Conservation (phyloP, 2,329 filamentous ascomycete species). For the Aspergillus texensis region DNA sequence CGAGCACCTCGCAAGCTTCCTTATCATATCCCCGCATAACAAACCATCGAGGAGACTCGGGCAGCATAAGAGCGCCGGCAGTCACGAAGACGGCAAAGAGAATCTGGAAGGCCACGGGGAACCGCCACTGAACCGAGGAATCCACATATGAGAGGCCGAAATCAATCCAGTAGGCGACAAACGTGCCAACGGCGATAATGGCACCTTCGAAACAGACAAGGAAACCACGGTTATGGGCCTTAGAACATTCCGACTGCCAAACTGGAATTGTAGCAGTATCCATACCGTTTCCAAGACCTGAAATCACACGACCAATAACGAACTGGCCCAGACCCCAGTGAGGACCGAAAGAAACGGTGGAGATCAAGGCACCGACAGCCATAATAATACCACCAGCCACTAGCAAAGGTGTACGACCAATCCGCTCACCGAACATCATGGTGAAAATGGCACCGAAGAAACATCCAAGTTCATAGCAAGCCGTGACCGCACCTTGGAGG, state of each 20-base stretch:
- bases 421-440: slow-evolving; percentile 30
- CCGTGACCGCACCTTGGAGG: slow-evolving; percentile 55
- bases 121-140: slow-evolving; percentile 43
- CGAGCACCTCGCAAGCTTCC: neutral
- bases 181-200: slow-evolving; percentile 36
- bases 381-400: slow-evolving; percentile 58
- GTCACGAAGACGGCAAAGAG: slow-evolving; percentile 38
- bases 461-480: slow-evolving; percentile 56
- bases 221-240: slow-evolving; percentile 37
- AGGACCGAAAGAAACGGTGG: slow-evolving; percentile 23
- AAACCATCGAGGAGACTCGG: slow-evolving; percentile 59
- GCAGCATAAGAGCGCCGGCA: slow-evolving; percentile 37
- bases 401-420: slow-evolving; percentile 46
- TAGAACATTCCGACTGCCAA: slow-evolving; percentile 43
- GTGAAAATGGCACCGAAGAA: slow-evolving; percentile 38
- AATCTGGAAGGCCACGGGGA: slow-evolving; percentile 52
- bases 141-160: slow-evolving; percentile 39
- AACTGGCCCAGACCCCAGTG: slow-evolving; percentile 43
- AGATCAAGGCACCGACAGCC: slow-evolving; percentile 36
- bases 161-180: slow-evolving; percentile 40
- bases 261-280: slow-evolving; percentile 44
- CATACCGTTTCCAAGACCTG: slow-evolving; percentile 43
- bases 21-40: slow-evolving; percentile 30
- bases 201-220: slow-evolving; percentile 39
- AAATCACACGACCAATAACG: slow-evolving; percentile 39